Evolutionary conservation across 352 stramenopile genomes (phyloP).

Genomic region (Phytophthora nicotianae): DNA sequence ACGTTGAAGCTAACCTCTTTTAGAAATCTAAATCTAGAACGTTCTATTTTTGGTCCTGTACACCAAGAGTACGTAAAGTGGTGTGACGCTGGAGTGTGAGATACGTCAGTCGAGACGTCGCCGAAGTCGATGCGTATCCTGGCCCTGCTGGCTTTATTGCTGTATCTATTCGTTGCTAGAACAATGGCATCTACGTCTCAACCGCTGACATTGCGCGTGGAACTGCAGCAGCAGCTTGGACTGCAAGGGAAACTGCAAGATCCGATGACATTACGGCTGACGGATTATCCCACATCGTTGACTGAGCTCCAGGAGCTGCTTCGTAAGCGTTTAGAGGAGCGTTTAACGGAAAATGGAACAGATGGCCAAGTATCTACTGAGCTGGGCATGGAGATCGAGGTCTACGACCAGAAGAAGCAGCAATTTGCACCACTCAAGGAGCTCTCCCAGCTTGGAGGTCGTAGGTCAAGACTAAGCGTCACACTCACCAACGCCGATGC

Average conservation of each 20-base stretch:
- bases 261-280: constrained; percentile 33
- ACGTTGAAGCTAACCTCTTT: constrained; percentile 24
- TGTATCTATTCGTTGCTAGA: constrained; percentile 9
- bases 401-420: constrained; percentile 44
- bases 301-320: constrained; percentile 31
- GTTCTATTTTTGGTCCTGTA: constrained; percentile 20
- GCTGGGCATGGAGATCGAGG: constrained; percentile 41
- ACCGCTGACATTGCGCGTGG: constrained; percentile 37
- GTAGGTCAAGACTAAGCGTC: constrained; percentile 48
- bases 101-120: constrained; percentile 2
- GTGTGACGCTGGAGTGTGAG: constrained; percentile 2
- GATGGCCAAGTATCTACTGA: not conserved
- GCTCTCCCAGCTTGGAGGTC: constrained; percentile 29
- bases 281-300: constrained; percentile 23
- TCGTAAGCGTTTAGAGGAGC: constrained; percentile 24
- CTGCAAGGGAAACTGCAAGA: constrained; percentile 23
- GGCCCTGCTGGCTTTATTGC: constrained; percentile 17
- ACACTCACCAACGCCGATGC: constrained; percentile 28
- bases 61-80: constrained; percentile 7
- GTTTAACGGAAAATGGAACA: constrained; percentile 3
- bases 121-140: constrained; percentile 24
- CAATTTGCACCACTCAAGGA: constrained; percentile 42
- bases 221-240: constrained; percentile 40
- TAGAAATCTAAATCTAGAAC: constrained; percentile 20
- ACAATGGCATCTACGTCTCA: constrained; percentile 21